Conservation (phyloP, 495 filamentous ascomycete genomes). For the Filosporella fistucella region DNA sequence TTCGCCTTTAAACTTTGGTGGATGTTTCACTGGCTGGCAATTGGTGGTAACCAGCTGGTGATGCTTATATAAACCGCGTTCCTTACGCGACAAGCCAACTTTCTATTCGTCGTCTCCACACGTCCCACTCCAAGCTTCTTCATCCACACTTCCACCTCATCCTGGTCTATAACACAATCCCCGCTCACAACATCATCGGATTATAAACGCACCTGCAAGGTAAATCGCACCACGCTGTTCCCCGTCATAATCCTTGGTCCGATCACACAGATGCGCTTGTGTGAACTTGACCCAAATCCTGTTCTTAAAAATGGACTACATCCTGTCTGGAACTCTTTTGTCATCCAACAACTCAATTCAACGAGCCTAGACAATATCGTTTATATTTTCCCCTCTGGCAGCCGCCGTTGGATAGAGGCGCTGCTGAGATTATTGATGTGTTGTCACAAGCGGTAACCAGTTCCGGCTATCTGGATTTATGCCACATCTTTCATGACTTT, state of each 20-base stretch:
- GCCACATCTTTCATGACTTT: background rate
- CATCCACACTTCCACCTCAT: too few relatives aligned
- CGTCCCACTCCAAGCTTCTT: too few relatives aligned
- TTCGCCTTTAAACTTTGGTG: too few relatives aligned
- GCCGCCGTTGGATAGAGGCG: background rate
- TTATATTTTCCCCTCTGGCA: background rate
- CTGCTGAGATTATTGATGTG: background rate
- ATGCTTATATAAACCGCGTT: too few relatives aligned
- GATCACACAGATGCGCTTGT: background rate
- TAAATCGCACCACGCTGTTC: slow-evolving; percentile 11
- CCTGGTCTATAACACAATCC: too few relatives aligned
- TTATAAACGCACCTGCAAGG: slow-evolving; percentile 10
- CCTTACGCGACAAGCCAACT: too few relatives aligned
- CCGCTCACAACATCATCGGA: slow-evolving; percentile 2
- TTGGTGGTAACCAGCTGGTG: too few relatives aligned
- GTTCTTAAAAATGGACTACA: background rate
- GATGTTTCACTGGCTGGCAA: too few relatives aligned
- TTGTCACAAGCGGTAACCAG: slow-evolving; percentile 8
- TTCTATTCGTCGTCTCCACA: too few relatives aligned
- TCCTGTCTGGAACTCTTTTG: background rate
- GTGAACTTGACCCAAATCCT: slow-evolving; percentile 2
- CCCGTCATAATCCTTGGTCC: slow-evolving; percentile 9
- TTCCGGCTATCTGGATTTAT: slow-evolving; percentile 5
- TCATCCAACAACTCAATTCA: background rate
- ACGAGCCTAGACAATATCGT: background rate